These are phyloP conservation scores for Arctostaphylos glauca DNA, from an alignment of 148 eudicot genomes.

Conservation along the genomic window DNA sequence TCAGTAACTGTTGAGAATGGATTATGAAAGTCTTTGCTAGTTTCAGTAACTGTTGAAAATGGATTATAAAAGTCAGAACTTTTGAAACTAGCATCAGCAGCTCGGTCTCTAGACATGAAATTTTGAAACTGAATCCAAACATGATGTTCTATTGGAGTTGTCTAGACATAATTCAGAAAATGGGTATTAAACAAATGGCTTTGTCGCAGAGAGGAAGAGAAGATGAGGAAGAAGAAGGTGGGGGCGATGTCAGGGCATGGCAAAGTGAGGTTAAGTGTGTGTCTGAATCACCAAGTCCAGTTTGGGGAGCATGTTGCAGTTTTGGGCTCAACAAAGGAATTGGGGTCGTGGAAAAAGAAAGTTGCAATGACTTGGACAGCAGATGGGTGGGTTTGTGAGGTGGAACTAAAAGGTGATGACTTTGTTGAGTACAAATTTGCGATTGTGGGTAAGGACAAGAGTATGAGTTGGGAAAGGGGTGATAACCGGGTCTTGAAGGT, in stretches of 20 bases:
- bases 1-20: background rate
- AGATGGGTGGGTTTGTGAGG: slow-evolving; percentile 71
- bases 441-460: slow-evolving; percentile 47
- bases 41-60: background rate
- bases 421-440: slow-evolving; percentile 80
- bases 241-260: slow-evolving; percentile 30
- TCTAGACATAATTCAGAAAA: slow-evolving; percentile 7
- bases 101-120: background rate
- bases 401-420: slow-evolving; percentile 53
- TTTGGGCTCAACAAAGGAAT: slow-evolving; percentile 63
- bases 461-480: slow-evolving; percentile 76
- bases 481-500: slow-evolving; percentile 59
- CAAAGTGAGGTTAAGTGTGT: slow-evolving; percentile 54
- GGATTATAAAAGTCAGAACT: background rate
- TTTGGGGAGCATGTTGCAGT: slow-evolving; percentile 78
- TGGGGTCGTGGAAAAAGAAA: slow-evolving; percentile 83
- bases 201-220: slow-evolving; percentile 49
- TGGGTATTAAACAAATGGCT: slow-evolving; percentile 16
- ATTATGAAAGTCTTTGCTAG: background rate
- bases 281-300: slow-evolving; percentile 77
- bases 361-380: slow-evolving; percentile 73
- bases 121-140: background rate
- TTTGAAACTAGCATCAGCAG: background rate
- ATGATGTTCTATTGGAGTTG: background rate
- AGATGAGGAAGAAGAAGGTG: slow-evolving; percentile 27